A percentile compares a stretch with the other conserved stretches of the same genome.
These are phyloP conservation scores for Leccinum disarticulatum DNA, from an alignment of 768 basidiomycete species.

Conservation along the genomic window DNA sequence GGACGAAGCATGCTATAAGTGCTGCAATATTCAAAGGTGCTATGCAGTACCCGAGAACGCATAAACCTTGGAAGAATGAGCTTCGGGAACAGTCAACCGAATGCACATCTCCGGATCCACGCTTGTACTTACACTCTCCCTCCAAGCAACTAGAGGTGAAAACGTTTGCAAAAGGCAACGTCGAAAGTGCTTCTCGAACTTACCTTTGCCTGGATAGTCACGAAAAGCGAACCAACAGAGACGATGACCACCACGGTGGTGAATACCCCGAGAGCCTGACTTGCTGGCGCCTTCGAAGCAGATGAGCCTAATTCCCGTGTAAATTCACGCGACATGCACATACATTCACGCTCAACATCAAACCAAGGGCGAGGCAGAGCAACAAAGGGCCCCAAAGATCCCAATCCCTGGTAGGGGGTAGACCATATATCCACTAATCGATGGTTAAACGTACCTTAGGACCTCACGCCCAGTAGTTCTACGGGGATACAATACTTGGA, in stretches of 20 bases:
- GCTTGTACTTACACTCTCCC: constrained; percentile 69
- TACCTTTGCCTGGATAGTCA: constrained; percentile 96
- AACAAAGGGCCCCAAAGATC: constrained; percentile 96
- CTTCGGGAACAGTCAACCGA: constrained; percentile 36
- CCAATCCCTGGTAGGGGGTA: constrained; percentile 72
- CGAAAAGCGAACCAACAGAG: constrained; percentile 84
- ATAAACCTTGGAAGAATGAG: constrained; percentile 95
- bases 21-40: constrained; percentile 93
- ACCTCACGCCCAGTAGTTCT: constrained; percentile 75
- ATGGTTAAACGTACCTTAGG: constrained; percentile 50
- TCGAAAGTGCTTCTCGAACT: constrained; percentile 5
- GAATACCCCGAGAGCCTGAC: constrained; percentile 86
- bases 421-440: not conserved
- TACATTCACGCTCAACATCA: constrained; percentile 86
- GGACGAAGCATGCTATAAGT: constrained; percentile 82
- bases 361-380: constrained; percentile 73
- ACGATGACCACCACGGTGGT: constrained; percentile 93
- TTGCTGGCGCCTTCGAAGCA: constrained; percentile 67
- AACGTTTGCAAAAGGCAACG: not conserved
- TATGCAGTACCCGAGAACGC: constrained; percentile 93
- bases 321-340: constrained; percentile 18
- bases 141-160: constrained; percentile 60
- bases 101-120: not conserved
- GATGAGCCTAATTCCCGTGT: not conserved
- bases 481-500: constrained; percentile 92